Percentiles rank a stretch among this genome's conserved stretches.
Conservation (phyloP, 371 early-diverging fungal genomes). For the Nematocida ausubeli region DNA sequence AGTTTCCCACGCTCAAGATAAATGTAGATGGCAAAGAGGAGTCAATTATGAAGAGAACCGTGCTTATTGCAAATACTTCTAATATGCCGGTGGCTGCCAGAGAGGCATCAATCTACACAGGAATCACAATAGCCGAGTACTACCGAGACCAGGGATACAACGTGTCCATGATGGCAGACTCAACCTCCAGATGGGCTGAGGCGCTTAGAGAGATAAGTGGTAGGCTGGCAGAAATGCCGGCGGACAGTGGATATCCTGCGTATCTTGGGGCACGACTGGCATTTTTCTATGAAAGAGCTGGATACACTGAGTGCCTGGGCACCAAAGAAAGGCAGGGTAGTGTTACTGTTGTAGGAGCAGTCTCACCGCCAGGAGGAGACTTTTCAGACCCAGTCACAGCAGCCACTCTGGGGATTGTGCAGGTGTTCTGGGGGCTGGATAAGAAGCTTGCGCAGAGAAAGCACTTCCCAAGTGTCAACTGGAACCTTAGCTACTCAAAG, state of each 20-base stretch:
- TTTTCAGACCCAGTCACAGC: constrained; percentile 98
- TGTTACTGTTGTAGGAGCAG: constrained; percentile 97
- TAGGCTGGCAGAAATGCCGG: constrained; percentile 99
- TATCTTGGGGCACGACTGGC: constrained; percentile 97
- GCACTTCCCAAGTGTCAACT: constrained; percentile 99
- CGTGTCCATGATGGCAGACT: constrained; percentile 99
- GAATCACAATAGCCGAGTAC: constrained; percentile 99
- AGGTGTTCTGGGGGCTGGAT: constrained; percentile 99
- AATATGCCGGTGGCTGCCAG: constrained; percentile 99
- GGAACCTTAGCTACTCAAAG: constrained; percentile 96
- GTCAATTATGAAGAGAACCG: constrained; percentile 99
- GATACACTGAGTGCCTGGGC: constrained; percentile 87
- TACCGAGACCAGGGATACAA: constrained; percentile 99
- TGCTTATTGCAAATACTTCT: constrained; percentile 98
- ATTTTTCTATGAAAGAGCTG: constrained; percentile 99
- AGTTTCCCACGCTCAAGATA: constrained; percentile 77
- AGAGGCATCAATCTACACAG: constrained; percentile 99
- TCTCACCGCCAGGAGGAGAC: constrained; percentile 97
- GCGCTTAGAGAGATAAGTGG: constrained; percentile 99
- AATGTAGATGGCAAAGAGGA: constrained; percentile 70
- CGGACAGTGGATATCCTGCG: constrained; percentile 98
- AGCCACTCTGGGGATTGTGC: constrained; percentile 95
- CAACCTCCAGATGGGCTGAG: constrained; percentile 99
- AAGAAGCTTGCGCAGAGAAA: constrained; percentile 99
- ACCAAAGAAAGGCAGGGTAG: constrained; percentile 85